Base-by-base conservation (phyloP, 306 rosid species). In the Cotoneaster glaucophyllus region DNA sequence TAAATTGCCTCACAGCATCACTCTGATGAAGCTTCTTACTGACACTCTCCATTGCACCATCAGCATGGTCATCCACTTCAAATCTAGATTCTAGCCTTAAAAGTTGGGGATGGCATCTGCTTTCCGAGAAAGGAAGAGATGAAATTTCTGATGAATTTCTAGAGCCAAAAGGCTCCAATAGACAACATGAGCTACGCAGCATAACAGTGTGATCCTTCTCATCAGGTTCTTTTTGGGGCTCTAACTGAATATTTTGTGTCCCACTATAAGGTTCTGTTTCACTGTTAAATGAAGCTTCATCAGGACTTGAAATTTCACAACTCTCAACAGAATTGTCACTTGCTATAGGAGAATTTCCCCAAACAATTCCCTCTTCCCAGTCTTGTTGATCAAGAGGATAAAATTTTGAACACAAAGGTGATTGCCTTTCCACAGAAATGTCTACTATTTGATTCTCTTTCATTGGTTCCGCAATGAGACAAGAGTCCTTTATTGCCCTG, bases 321-420 rank as follows among this genome's bases (percentile, higher is more conserved):
- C 92, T 88, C 57, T 82, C 90, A 25, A 69, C 78, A 77, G 80
- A 78, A 64, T 73, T 80, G 58, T 82, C 82, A 84, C 87, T 86
- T 21, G 69, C 74, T 37, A 81, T 77, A 62, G 96, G 96, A 77
- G 98, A 92, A 80, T 89, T 84, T 50, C 88, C 98, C 98, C 98
- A 95, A 69, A 83, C 66, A 81, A 95, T 95, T 67, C 81, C 85
- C 70, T 86, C 90, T 83, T 95, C 98, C 98, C 98, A 95, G 70
- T 90, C 90, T 80, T 81, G 92, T 80, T 88, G 98, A 89, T 95
- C 97, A 74, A 90, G 90, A 71, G 96, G 93, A 75, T 90, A 90
- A 79, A 92, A 81, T 43, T 84, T 74, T 77, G 89, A 37, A 70
- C 78, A 63, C 29, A 15, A 61, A 21, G 85, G 85, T 69, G 85